A percentile compares a stretch with the other conserved stretches of the same genome.
Conservation (phyloP, 257 asterid species). For the Solanum pennellii region DNA sequence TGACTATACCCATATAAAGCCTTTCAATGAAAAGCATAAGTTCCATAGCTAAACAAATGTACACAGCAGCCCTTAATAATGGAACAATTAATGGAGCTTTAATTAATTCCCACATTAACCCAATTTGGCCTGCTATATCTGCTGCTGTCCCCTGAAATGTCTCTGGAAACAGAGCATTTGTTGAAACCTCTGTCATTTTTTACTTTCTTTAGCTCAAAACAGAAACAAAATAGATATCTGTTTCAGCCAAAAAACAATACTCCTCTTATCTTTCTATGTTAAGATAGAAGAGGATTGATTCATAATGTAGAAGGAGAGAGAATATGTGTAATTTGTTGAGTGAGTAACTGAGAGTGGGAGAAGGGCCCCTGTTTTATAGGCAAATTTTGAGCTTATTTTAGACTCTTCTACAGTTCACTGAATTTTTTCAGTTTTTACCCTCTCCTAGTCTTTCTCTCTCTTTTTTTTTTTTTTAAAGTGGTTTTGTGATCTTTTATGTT, state of each 20-base stretch:
- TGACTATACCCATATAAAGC: conserved; percentile 88
- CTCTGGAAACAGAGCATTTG: not conserved
- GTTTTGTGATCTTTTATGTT: not conserved
- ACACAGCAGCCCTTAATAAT: conserved; percentile 43
- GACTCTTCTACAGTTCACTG: not conserved
- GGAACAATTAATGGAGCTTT: conserved; percentile 78
- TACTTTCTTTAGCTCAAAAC: not conserved
- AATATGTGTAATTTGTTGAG: conserved; percentile 3
- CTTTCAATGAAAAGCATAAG: conserved; percentile 88
- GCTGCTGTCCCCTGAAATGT: conserved; percentile 32
- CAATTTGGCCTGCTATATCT: conserved; percentile 52
- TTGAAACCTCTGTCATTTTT: not conserved
- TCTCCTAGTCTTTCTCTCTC: not conserved
- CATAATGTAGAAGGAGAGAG: not conserved
- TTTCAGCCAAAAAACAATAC: not conserved
- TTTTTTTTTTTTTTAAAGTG: not conserved
- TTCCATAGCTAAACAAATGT: conserved; percentile 69
- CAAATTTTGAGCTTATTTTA: not conserved
- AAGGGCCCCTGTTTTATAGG: not conserved
- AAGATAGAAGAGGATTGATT: not conserved
- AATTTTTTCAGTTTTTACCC: not conserved
- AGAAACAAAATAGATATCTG: not conserved
- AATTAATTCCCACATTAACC: conserved; percentile 75
- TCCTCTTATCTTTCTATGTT: not conserved
- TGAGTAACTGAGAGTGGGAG: conserved; percentile 12